Conservation (phyloP, 768 basidiomycete species). For the Boletus rufocinnamomeus region DNA sequence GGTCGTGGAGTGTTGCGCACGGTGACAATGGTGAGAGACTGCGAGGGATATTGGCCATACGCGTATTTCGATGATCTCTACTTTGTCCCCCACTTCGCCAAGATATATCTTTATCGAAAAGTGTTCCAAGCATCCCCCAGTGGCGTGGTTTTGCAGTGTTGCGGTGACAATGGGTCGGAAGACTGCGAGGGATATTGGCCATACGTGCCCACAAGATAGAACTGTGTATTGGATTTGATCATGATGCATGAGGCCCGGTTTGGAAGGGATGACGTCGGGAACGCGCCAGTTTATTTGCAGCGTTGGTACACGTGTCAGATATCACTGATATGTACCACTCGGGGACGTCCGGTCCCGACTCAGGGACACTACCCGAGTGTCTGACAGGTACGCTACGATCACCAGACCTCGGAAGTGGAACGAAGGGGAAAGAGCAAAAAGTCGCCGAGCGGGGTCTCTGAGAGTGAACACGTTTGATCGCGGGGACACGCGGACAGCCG, state of each 20-base stretch:
- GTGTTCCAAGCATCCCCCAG: background rate
- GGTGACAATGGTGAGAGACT: constrained; percentile 16
- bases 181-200: constrained; percentile 20
- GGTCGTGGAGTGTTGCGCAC: background rate
- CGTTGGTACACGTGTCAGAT: background rate
- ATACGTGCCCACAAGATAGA: constrained; percentile 20
- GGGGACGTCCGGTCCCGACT: too few relatives aligned
- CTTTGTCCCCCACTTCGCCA: background rate
- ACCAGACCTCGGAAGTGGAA: background rate
- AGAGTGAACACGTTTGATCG: constrained; percentile 1
- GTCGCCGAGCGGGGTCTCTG: background rate
- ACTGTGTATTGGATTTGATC: background rate
- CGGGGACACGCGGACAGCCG: background rate
- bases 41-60: constrained; percentile 22
- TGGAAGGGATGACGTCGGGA: constrained; percentile 1
- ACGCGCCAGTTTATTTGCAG: background rate
- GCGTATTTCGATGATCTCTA: background rate
- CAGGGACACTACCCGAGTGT: background rate
- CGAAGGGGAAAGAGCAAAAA: background rate
- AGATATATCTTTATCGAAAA: background rate
- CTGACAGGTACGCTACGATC: background rate
- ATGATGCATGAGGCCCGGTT: background rate
- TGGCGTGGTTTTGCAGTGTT: background rate
- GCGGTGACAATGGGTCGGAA: constrained; percentile 17
- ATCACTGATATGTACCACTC: too few relatives aligned